Conservation (phyloP, 768 basidiomycete species). For the Hirschioporus abietinus region DNA sequence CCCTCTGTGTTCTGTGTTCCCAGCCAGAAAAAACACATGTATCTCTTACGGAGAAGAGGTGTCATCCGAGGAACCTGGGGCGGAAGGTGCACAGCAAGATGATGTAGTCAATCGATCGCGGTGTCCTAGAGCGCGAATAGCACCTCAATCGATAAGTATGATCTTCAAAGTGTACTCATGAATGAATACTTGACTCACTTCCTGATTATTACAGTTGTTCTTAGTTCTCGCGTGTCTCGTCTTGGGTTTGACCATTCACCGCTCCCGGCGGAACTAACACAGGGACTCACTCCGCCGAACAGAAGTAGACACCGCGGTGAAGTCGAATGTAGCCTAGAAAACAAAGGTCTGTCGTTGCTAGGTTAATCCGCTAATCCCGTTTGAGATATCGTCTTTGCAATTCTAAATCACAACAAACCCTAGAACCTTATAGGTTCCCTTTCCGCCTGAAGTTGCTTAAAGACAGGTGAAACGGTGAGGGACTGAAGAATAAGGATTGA, state of each 20-base stretch:
- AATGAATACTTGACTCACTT: background rate
- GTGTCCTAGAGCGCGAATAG: background rate
- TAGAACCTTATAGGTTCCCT: too few species aligned
- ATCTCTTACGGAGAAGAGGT: background rate
- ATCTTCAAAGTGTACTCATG: background rate
- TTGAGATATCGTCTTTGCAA: too few species aligned
- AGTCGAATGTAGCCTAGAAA: too few species aligned
- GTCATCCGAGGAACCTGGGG: background rate
- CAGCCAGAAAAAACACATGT: background rate
- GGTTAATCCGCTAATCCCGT: too few species aligned
- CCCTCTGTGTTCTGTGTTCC: background rate
- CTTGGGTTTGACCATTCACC: background rate
- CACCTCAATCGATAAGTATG: background rate
- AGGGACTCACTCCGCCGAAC: background rate
- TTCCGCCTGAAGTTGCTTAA: too few species aligned
- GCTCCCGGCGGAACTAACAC: background rate
- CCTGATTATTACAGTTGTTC: background rate
- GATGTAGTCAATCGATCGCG: background rate
- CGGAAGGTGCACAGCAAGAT: background rate
- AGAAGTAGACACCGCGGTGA: too few species aligned
- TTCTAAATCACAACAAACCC: too few species aligned
- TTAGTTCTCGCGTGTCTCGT: background rate
- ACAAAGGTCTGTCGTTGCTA: too few species aligned
- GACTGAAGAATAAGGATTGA: too few species aligned
- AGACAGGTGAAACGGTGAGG: too few species aligned